phyloP scores from a whole-genome alignment of 2,329 filamentous ascomycete species.

The Colletotrichum noveboracense region DNA sequence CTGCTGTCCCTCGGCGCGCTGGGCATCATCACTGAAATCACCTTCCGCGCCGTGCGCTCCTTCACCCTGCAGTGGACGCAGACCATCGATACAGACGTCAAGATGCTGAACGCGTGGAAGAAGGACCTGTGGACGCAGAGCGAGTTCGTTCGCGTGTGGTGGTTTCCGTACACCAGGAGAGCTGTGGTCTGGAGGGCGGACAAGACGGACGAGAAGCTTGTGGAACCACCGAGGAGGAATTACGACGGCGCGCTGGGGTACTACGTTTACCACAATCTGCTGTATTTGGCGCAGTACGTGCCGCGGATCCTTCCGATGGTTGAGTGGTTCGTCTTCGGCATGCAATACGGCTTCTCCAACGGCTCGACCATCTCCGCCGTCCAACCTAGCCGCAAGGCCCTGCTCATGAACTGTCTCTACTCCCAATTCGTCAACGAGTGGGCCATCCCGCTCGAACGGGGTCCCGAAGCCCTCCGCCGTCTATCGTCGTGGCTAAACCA shows the following conservation, averaged over 20 bases:
- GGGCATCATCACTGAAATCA: constrained; percentile 89
- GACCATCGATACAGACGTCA: constrained; percentile 72
- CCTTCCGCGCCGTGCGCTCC: constrained; percentile 78
- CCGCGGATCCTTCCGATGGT: constrained; percentile 85
- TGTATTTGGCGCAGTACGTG: constrained; percentile 79
- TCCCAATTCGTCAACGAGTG: constrained; percentile 99
- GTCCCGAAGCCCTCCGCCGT: constrained; percentile 84
- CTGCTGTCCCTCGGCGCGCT: constrained; percentile 87
- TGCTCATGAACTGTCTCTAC: constrained; percentile 97
- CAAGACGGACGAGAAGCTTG: constrained; percentile 68
- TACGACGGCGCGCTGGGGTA: constrained; percentile 86
- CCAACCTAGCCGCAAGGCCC: constrained; percentile 78
- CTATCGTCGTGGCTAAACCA: constrained; percentile 85
- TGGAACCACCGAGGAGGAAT: constrained; percentile 70
- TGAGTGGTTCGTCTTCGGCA: constrained; percentile 96
- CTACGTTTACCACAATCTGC: constrained; percentile 88
- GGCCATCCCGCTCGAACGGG: constrained; percentile 85
- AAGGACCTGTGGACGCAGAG: constrained; percentile 78
- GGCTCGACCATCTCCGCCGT: constrained; percentile 74
- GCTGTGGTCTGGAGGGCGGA: constrained; percentile 92
- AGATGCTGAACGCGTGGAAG: constrained; percentile 75
- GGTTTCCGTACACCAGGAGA: constrained; percentile 90
- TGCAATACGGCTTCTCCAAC: constrained; percentile 92
- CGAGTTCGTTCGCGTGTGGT: constrained; percentile 96
- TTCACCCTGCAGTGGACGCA: constrained; percentile 91